Percentiles rank a stretch among this genome's conserved stretches.
Evolutionary conservation across 2,329 filamentous ascomycete species (phyloP).

Genomic region (Penicillium expansum): DNA sequence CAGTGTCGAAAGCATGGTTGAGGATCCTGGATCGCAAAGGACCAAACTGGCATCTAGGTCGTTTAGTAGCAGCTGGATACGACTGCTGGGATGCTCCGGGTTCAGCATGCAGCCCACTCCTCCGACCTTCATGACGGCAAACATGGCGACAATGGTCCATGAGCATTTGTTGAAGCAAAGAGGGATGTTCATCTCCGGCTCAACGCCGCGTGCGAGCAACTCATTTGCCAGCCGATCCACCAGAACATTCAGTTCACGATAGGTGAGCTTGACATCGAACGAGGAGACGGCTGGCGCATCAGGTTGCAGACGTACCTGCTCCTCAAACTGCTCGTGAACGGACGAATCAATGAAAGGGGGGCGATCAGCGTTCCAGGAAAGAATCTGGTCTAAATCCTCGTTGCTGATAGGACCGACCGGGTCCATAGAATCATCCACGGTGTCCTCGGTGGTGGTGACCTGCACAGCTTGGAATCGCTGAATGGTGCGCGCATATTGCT

Average conservation of each 20-base stretch:
- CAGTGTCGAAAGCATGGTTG: background rate
- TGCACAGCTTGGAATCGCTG: background rate
- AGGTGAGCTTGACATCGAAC: background rate
- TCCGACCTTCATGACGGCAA: background rate
- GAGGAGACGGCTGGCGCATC: background rate
- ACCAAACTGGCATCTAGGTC: background rate
- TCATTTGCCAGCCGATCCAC: background rate
- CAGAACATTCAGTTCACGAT: background rate
- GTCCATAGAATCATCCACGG: background rate
- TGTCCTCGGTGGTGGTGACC: background rate
- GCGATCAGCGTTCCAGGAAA: background rate
- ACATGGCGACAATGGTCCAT: background rate
- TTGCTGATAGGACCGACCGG: background rate
- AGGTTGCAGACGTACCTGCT: constrained; percentile 1
- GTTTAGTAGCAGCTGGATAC: background rate
- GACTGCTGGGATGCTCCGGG: background rate
- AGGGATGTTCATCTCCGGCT: background rate
- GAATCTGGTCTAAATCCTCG: constrained; percentile 1
- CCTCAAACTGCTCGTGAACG: background rate
- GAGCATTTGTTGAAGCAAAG: background rate
- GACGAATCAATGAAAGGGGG: background rate
- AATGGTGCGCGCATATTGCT: constrained; percentile 2
- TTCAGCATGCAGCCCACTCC: background rate
- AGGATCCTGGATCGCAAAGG: background rate
- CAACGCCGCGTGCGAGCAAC: background rate